These are phyloP conservation scores for Mentha longifolia DNA, from an alignment of 257 asterid species.

Conservation along the genomic window DNA sequence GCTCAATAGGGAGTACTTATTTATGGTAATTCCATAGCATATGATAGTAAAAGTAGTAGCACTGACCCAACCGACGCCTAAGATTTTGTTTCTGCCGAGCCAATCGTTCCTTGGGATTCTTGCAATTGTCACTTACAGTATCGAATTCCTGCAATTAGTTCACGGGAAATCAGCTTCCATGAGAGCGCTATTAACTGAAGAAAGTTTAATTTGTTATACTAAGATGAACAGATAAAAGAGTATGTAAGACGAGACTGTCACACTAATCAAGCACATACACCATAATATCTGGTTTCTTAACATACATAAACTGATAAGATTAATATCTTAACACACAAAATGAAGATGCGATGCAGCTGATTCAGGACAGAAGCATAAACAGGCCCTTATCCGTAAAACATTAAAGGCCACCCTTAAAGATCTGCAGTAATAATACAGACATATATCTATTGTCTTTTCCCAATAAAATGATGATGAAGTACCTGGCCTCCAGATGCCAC, in stretches of 20 bases:
- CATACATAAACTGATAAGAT: slow-evolving; percentile 10
- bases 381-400: slow-evolving; percentile 1
- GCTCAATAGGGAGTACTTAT: slow-evolving; percentile 7
- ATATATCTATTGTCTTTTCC: slow-evolving; percentile 15
- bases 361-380: neutral
- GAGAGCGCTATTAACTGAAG: slow-evolving; percentile 7
- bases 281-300: neutral
- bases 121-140: slow-evolving; percentile 72
- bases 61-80: slow-evolving; percentile 90
- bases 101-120: slow-evolving; percentile 88
- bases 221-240: slow-evolving; percentile 2
- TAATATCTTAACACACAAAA: slow-evolving; percentile 2
- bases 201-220: slow-evolving; percentile 17
- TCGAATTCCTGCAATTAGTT: slow-evolving; percentile 80
- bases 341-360: neutral
- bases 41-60: slow-evolving; percentile 26
- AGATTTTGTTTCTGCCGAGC: slow-evolving; percentile 94
- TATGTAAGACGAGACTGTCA: neutral
- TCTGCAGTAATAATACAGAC: slow-evolving; percentile 20
- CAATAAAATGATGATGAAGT: slow-evolving; percentile 33
- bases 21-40: slow-evolving; percentile 2
- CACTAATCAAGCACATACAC: too few species aligned
- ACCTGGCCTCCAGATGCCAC: slow-evolving; percentile 99
- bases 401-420: slow-evolving; percentile 6
- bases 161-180: slow-evolving; percentile 31